Evolutionary conservation across 1,139 yeast species (phyloP), one percentile per base, ranked within the genome.

Genomic region (Saccharomyces hybrid): DNA sequence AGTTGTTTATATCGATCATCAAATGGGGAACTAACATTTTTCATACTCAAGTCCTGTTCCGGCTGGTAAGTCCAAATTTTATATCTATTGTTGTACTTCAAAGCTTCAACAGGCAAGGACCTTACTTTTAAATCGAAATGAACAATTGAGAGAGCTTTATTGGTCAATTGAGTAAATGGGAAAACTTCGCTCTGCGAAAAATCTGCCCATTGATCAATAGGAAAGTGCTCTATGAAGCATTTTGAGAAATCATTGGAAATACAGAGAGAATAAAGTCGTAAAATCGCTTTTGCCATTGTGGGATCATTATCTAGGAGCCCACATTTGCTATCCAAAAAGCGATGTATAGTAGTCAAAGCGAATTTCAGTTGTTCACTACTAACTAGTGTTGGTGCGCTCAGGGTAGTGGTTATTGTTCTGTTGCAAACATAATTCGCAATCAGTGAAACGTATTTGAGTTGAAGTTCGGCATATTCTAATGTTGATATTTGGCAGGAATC

Each of bases 111-210:
- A 2, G 56, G 46, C 8, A 51, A 27, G 1, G 51, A 38, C 14
- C 65, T 58, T 52, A 67, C 57, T 34, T 55, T 55, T 2, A 58
- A 51, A 55, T 66, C 69, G 49, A 62, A 62, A 28, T 54, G 46
- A 2, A 65, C 56, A 2, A 65, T 19, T 1, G 58, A n/a, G 7
- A 66, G 29, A 2, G 67, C 61, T 49, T 56, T 61, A 9, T 55
- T 52, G 3, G 63, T 58, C 14, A 41, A 42, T 6, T 53, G 27
- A 38, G 47, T 29, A 47, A 48, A 47, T 2, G 52, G 48, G 48
- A 51, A 31, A 28, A n/a, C 11, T 28, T 28, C n/a, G 11, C 26
- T 32, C 32, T 50, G 27, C 26, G 32, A 19, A 50, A 41, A 14
- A 34, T 58, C 53, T 16, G 58, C 25, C 64, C 63, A 62, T 48